These are phyloP conservation scores for Ramalina intermedia DNA, from an alignment of 495 filamentous ascomycete species.

Conservation along the genomic window DNA sequence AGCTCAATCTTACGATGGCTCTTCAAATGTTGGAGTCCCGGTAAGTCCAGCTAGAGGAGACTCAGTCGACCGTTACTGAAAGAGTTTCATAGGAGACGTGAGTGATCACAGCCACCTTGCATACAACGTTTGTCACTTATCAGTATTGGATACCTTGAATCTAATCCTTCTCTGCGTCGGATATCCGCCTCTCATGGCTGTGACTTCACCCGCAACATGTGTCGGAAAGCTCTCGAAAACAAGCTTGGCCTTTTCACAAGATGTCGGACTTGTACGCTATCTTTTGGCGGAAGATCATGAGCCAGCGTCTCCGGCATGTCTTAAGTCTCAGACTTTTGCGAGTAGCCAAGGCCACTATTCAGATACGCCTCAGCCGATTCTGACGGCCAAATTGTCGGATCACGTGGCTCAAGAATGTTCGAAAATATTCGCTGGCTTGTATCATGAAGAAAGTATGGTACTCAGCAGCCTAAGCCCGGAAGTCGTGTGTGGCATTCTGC, in stretches of 20 bases:
- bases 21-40: slow-evolving; percentile 62
- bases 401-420: neutral
- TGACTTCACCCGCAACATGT: slow-evolving; percentile 1
- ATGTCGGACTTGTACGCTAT: slow-evolving; percentile 22
- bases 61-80: neutral
- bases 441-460: neutral
- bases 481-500: neutral
- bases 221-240: slow-evolving; percentile 26
- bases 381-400: neutral
- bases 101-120: slow-evolving; percentile 21
- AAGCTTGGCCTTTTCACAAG: slow-evolving; percentile 7
- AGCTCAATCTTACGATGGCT: slow-evolving; percentile 67
- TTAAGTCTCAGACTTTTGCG: neutral
- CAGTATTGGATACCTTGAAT: slow-evolving; percentile 22
- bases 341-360: neutral
- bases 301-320: neutral
- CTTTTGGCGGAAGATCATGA: slow-evolving; percentile 18
- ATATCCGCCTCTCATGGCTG: slow-evolving; percentile 3
- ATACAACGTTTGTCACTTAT: slow-evolving; percentile 20
- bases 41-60: slow-evolving; percentile 25
- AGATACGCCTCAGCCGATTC: neutral
- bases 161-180: slow-evolving; percentile 27
- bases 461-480: neutral
- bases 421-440: neutral
- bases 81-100: slow-evolving; percentile 14